Base-by-base conservation (phyloP, 495 filamentous ascomycete species). In the Penicillium pancosmium region DNA sequence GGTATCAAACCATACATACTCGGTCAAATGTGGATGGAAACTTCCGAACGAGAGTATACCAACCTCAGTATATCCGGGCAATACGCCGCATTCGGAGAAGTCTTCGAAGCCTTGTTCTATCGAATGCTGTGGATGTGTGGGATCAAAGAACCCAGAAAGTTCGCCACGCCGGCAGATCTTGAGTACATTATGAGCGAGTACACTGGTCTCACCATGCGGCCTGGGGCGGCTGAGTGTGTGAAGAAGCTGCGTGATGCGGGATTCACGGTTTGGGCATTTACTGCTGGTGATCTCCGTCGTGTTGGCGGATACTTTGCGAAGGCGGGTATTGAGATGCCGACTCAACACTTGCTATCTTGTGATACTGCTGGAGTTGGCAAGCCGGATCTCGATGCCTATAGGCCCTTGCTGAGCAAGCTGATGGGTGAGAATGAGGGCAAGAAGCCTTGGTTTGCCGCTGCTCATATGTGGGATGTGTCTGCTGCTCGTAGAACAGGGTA, bases 201-300 rank as follows among this genome's bases (percentile, higher is more conserved):
- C 49, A 43, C 56, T 10, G 44, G 57, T 10, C 60, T 79, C 10
- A 61, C 65, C 0, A 33, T 73, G 55, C 61, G 76, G 1, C 65
- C 69, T 6, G 76, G 68, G 12, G 64, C 65, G 0, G 62, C 46
- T 8, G 71, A 78, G 47, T 73, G 70, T 50, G 59, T 78, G 2
- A 36, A 66, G 23, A 74, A 71, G 61, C 65, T 80, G 2, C 67
- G 70, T 5, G 59, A 73, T 52, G 70, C 64, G 1, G 74, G 74
- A 8, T 80, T 78, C 34, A 77, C 67, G 1, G 66, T 78, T 3
- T 80, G 77, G 77, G 68, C 65, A 1, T 69, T 80, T 11, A 80
- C 77, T 5, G 72, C 76, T 0, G 76, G 69, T 8, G 75, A 78
- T 63, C 27, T 62, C 9, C 63, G 56, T 18, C 55, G 75, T 5